Evolutionary conservation across 2,329 filamentous ascomycete species (phyloP).

Genomic region (Colletotrichum chlorophyti): DNA sequence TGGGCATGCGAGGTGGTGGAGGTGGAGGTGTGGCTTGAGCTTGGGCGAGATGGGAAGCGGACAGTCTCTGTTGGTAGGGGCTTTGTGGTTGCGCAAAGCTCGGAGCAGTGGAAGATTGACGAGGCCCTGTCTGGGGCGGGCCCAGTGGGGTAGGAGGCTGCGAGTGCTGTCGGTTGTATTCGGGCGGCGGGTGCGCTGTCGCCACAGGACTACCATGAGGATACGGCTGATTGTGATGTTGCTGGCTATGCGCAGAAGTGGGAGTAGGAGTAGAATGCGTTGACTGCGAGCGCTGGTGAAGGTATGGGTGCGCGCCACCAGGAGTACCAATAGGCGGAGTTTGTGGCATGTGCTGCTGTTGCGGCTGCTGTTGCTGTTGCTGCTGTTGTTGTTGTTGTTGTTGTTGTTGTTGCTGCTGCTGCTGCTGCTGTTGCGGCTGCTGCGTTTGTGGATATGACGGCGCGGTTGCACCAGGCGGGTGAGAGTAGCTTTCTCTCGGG

Average conservation of each 20-base stretch:
- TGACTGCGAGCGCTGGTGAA: constrained; percentile 61
- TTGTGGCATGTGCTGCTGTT: constrained; percentile 46
- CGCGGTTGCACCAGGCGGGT: constrained; percentile 41
- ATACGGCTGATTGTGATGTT: constrained; percentile 57
- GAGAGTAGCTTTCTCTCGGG: constrained; percentile 54
- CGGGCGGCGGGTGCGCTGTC: constrained; percentile 50
- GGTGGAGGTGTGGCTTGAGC: constrained; percentile 39
- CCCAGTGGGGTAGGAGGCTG: constrained; percentile 62
- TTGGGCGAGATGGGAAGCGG: constrained; percentile 36
- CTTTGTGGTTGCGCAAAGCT: constrained; percentile 60
- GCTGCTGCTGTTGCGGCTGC: constrained; percentile 34
- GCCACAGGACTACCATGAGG: constrained; percentile 60
- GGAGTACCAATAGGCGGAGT: constrained; percentile 51
- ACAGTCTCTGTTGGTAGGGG: constrained; percentile 63
- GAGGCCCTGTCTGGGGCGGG: constrained; percentile 51
- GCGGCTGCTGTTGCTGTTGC: constrained; percentile 34
- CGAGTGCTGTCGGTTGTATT: constrained; percentile 56
- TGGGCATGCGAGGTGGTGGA: constrained; percentile 44
- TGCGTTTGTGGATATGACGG: constrained; percentile 35
- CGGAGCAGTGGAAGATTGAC: constrained; percentile 48
- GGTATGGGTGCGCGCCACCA: constrained; percentile 40
- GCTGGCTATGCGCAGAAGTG: constrained; percentile 67
- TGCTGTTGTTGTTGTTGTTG: constrained; percentile 42
- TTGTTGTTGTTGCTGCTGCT: constrained; percentile 45
- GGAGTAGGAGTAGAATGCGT: constrained; percentile 66